Base-by-base conservation (phyloP, 768 basidiomycete genomes). In the Dioszegia crocea region DNA sequence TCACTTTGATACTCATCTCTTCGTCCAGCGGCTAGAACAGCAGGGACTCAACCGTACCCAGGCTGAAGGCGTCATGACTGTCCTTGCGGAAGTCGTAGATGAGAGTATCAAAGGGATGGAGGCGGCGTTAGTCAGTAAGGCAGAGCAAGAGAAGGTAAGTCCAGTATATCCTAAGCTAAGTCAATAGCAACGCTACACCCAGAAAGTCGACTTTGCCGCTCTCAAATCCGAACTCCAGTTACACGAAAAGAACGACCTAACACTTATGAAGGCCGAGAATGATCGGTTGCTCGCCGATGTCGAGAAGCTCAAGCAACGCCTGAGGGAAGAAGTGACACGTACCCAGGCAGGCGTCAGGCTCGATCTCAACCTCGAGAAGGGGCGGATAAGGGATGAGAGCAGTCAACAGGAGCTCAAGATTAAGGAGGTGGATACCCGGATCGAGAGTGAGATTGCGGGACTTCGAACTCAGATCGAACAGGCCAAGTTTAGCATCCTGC, bases 31-130 rank as follows among this genome's bases (percentile, higher is more conserved):
- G 33, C 80, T 98, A 56, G 89, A 92, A 77, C 82, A 84, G 59
- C 88, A 96, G 71, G 94, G 94, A 0, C 78, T 98, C 41, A 91
- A 87, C 64, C 84, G 90, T 17, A 85, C 85, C 21, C 94, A 97
- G 78, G 92, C 94, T 0, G 91, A 97, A 75, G 94, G 96, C 2
- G 88, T 99, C 73, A 96, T 98, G 92, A 83, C 86, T 45, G 90
- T 93, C 8, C 88, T 99, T 84, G 89, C 91, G 12, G 91, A 92
- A 68, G 93, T 98, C 61, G 91, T 99, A 38, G 91, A 96, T 77
- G 96, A 99, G 81, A 92, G 90, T 73, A 86, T 97, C 39, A 83
- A 87, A 61, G 94, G 92, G 71, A 92, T 99, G 91, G 89, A 90
- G 38, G 86, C 85, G 66, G 91, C 91, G 68, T 88, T 98, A 86